Evolutionary conservation across 495 filamentous ascomycete species (phyloP).

Genomic region (Neurospora hispaniola): DNA sequence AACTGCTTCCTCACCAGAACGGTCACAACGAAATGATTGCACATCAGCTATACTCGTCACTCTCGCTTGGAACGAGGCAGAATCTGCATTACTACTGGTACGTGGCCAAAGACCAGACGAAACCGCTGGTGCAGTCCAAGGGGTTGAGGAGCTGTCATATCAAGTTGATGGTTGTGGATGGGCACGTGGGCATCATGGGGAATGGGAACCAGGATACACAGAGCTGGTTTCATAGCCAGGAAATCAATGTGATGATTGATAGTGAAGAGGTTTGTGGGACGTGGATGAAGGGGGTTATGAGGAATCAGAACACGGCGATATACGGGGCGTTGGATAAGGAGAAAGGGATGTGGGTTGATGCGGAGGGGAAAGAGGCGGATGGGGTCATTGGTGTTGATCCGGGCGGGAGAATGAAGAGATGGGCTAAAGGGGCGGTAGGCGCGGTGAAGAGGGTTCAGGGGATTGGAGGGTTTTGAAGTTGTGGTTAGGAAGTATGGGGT

Average conservation of each 20-base stretch:
- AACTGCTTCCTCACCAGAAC: slow-evolving; percentile 63
- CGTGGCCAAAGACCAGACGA: slow-evolving; percentile 58
- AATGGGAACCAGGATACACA: slow-evolving; percentile 79
- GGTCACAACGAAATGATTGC: slow-evolving; percentile 66
- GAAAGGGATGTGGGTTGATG: slow-evolving; percentile 54
- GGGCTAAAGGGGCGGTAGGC: slow-evolving; percentile 52
- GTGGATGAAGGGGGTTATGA: slow-evolving; percentile 51
- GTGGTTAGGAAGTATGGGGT: neutral
- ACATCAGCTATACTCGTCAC: slow-evolving; percentile 42
- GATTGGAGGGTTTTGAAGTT: slow-evolving; percentile 44
- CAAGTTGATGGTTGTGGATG: slow-evolving; percentile 67
- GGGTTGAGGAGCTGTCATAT: slow-evolving; percentile 60
- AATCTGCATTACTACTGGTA: slow-evolving; percentile 54
- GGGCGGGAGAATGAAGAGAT: slow-evolving; percentile 47
- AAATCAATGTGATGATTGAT: slow-evolving; percentile 66
- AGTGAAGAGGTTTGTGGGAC: slow-evolving; percentile 43
- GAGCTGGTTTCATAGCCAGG: slow-evolving; percentile 65
- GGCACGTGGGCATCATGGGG: slow-evolving; percentile 55
- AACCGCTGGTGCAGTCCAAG: slow-evolving; percentile 49
- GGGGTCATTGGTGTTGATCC: slow-evolving; percentile 51
- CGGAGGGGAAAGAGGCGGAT: slow-evolving; percentile 40
- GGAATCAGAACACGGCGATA: slow-evolving; percentile 59
- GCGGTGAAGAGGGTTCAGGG: slow-evolving; percentile 53
- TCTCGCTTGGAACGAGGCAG: slow-evolving; percentile 35
- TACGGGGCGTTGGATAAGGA: slow-evolving; percentile 47